Evolutionary conservation across 164 flowering plant species (phyloP), one percentile per base, ranked within the genome.

Genomic region (Umbilicus rupestris): DNA sequence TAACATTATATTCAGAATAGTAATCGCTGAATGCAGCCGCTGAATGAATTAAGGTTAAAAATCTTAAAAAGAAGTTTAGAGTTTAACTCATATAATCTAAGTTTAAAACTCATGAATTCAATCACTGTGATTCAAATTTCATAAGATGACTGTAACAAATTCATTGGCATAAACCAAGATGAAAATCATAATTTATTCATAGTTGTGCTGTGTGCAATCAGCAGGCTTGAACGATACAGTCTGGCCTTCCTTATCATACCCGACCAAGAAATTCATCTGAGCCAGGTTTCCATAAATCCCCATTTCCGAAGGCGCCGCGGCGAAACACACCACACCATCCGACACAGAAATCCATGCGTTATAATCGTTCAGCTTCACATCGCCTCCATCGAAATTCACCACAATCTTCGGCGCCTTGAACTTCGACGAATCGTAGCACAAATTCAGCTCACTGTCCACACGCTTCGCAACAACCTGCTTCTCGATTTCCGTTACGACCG

Each of bases 241-340:
- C 33, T 4, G 14, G 17, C 4, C 9, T 17, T 7, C 33, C 60
- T 55, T 55, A 55, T 55, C 60, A 55, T 55, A 55, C 19, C 60
- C 60, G 12, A 55, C 60, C 60, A 52, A 52, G 24, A 52, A 52
- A 52, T 52, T 24, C 58, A 52, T 52, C 29, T 52, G 58, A 3
- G 58, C 58, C 30, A 52, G 14, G 6, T 24, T 52, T 8, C 58
- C 58, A 24, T 52, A 24, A 52, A 26, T 49, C 55, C 26, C 55
- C 26, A 49, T 5, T n/a, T 22, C 20, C 0, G 49, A 45, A 15
- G 20, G n/a, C 2, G 17, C 24, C 2, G 55, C 20, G 8, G 30
- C 59, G 4, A 24, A 52, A 6, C 31, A 24, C 28, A 52, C 28
- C 31, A 52, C 31, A 28, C 4, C 31, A 8, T 52, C 30, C 31